Evolutionary conservation across 2,329 filamentous ascomycete species (phyloP).

Genomic region (Tetracladium maxilliforme): DNA sequence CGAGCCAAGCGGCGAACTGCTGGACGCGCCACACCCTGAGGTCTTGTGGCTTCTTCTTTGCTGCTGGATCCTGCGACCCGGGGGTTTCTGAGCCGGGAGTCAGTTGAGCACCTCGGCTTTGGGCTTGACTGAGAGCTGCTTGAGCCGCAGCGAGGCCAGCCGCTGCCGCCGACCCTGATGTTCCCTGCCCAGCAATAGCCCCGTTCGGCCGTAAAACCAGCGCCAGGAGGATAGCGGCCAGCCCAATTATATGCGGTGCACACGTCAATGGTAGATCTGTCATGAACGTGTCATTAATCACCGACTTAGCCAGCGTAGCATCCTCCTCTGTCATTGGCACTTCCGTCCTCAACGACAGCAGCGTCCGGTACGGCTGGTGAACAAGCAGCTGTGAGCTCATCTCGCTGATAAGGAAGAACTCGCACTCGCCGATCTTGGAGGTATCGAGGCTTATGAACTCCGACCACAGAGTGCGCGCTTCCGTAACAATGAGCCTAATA

Average conservation of each 20-base stretch:
- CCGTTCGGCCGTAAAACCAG: conserved; percentile 48
- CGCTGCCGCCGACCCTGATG: conserved; percentile 2
- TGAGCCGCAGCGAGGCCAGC: no score
- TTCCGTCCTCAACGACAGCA: conserved; percentile 44
- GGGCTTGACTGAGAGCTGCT: no score
- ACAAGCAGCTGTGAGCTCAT: conserved; percentile 62
- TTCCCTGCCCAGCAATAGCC: conserved; percentile 12
- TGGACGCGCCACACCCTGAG: no score
- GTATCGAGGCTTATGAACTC: conserved; percentile 50
- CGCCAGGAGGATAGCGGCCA: conserved; percentile 55
- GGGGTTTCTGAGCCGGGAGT: no score
- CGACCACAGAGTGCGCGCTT: conserved; percentile 76
- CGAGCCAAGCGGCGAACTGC: conserved; percentile 51
- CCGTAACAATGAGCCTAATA: conserved; percentile 77
- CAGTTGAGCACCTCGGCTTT: no score
- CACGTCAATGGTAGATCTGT: conserved; percentile 56
- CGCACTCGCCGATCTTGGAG: conserved; percentile 58
- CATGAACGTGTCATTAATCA: conserved; percentile 62
- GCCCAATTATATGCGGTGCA: conserved; percentile 53
- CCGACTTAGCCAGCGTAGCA: conserved; percentile 47
- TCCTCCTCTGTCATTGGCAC: conserved; percentile 51
- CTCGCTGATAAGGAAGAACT: conserved; percentile 60
- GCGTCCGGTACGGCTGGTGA: conserved; percentile 57
- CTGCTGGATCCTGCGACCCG: no score
- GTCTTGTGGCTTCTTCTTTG: no score